Evolutionary conservation across 2,329 filamentous ascomycete genomes (phyloP).

Genomic region (Blastomyces gilchristii): DNA sequence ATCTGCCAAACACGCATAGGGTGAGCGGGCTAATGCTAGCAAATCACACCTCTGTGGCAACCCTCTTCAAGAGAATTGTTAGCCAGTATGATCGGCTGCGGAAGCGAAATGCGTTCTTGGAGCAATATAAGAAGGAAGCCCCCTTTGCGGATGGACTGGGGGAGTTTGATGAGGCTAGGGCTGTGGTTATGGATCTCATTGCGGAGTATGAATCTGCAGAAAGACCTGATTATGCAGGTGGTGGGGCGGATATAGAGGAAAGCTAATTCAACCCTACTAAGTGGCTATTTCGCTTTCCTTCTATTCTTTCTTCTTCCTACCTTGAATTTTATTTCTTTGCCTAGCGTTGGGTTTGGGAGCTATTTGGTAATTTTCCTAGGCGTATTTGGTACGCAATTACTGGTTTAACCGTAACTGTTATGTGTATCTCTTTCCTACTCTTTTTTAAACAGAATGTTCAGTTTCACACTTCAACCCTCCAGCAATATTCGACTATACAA

Average conservation of each 20-base stretch:
- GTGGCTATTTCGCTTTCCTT: neutral
- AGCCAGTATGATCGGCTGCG: slow-evolving; percentile 87
- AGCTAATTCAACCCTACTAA: neutral
- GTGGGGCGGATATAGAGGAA: slow-evolving; percentile 13
- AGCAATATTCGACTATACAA: slow-evolving; percentile 19
- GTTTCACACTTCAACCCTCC: slow-evolving; percentile 19
- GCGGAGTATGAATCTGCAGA: slow-evolving; percentile 94
- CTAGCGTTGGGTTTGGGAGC: neutral
- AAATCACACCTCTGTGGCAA: slow-evolving; percentile 95
- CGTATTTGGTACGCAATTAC: neutral
- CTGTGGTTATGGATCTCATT: slow-evolving; percentile 85
- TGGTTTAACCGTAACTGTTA: neutral
- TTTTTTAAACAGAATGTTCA: slow-evolving; percentile 12
- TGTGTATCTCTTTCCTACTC: neutral
- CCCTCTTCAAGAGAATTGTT: slow-evolving; percentile 88
- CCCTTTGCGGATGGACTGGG: slow-evolving; percentile 84
- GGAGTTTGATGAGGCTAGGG: slow-evolving; percentile 89
- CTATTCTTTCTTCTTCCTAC: neutral
- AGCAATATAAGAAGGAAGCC: slow-evolving; percentile 90
- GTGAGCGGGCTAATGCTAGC: slow-evolving; percentile 96
- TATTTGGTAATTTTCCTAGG: neutral
- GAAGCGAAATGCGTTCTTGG: slow-evolving; percentile 93
- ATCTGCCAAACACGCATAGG: slow-evolving; percentile 84
- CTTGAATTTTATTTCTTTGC: neutral
- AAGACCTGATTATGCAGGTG: slow-evolving; percentile 73